Evolutionary conservation across 1,139 yeast genomes (phyloP).

Genomic region (Suhomyces atakaporum): DNA sequence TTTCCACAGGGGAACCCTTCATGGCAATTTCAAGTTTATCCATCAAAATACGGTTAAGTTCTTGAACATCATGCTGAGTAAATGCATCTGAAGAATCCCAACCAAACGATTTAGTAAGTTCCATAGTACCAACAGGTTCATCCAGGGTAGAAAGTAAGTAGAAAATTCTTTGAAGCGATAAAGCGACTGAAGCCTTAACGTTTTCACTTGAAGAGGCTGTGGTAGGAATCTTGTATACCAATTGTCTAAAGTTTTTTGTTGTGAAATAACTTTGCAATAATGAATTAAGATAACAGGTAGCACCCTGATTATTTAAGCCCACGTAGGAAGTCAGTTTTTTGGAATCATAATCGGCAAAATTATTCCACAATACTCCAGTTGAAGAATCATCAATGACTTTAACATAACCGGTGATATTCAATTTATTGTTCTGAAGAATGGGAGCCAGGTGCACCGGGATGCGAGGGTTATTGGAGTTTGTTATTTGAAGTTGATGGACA

Average conservation of each 20-base stretch:
- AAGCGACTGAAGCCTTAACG: conserved; percentile 54
- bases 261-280: conserved; percentile 86
- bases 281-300: conserved; percentile 94
- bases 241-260: conserved; percentile 77
- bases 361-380: conserved; percentile 96
- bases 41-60: conserved; percentile 91
- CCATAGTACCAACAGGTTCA: conserved; percentile 80
- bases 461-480: conserved; percentile 20
- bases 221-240: conserved; percentile 90
- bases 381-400: conserved; percentile 75
- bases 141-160: conserved; percentile 72
- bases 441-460: conserved; percentile 26
- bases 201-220: conserved; percentile 6
- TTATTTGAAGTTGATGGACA: conserved; percentile 44
- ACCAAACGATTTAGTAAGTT: conserved; percentile 89
- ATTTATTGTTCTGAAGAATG: conserved; percentile 55
- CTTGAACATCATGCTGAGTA: conserved; percentile 98
- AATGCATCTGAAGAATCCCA: conserved; percentile 97
- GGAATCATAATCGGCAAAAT: conserved; percentile 81
- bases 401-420: conserved; percentile 77
- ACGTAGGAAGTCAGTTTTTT: conserved; percentile 86
- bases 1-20: conserved; percentile 88
- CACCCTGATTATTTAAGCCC: conserved; percentile 95
- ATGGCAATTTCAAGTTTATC: conserved; percentile 88
- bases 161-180: conserved; percentile 85